A percentile compares a stretch with the other conserved stretches of the same genome.
Evolutionary conservation across 1,139 yeast genomes (phyloP).

Genomic region (Sugiyamaella neomexicana): DNA sequence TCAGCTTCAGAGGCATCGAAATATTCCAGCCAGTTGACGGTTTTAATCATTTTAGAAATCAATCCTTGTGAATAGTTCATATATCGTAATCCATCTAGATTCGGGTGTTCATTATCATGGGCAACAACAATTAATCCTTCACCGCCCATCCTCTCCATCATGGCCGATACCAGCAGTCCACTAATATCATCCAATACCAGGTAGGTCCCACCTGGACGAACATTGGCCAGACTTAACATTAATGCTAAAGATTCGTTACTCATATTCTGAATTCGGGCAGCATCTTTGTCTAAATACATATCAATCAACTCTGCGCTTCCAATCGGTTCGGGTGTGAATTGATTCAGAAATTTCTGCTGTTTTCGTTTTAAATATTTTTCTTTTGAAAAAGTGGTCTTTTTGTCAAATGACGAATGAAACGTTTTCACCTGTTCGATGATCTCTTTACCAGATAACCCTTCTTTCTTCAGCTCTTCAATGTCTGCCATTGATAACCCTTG

Average conservation of each 20-base stretch:
- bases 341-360: conserved; percentile 83
- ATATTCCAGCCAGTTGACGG: conserved; percentile 77
- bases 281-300: conserved; percentile 72
- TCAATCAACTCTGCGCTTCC: conserved; percentile 76
- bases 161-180: conserved; percentile 76
- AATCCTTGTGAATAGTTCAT: conserved; percentile 56
- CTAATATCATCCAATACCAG: conserved; percentile 89
- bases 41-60: conserved; percentile 57
- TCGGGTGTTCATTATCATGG: conserved; percentile 93
- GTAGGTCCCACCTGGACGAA: conserved; percentile 86
- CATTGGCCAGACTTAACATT: conserved; percentile 72
- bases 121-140: conserved; percentile 72
- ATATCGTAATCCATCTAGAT: conserved; percentile 66
- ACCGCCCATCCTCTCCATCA: conserved; percentile 88
- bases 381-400: conserved; percentile 86
- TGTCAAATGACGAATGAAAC: conserved; percentile 82
- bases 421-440: conserved; percentile 80
- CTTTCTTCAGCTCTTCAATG: conserved; percentile 72
- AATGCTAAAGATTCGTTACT: conserved; percentile 82
- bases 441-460: conserved; percentile 63
- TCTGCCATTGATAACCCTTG: conserved; percentile 75
- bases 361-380: conserved; percentile 89
- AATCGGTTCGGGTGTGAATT: conserved; percentile 78
- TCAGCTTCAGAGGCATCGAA: conserved; percentile 70
- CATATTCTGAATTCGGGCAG: conserved; percentile 70